These are phyloP conservation scores for Candida corydali DNA, from an alignment of 805 yeast genomes.

Conservation along the genomic window DNA sequence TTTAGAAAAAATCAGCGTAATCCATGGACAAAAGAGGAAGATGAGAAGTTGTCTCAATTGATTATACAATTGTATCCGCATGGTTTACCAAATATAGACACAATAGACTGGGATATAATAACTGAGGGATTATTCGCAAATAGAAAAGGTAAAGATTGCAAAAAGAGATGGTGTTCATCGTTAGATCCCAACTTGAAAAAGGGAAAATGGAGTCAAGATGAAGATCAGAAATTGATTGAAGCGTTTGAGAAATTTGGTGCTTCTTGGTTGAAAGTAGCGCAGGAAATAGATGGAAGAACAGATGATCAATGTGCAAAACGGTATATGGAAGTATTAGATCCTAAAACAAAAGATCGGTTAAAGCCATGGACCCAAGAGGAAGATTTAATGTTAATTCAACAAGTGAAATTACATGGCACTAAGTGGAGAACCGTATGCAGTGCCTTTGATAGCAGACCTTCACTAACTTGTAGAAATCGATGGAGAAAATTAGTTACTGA, in stretches of 20 bases:
- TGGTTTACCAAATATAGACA: slow-evolving; percentile 26
- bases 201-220: slow-evolving; percentile 84
- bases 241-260: slow-evolving; percentile 72
- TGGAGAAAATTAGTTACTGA: slow-evolving; percentile 85
- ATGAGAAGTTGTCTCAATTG: slow-evolving; percentile 41
- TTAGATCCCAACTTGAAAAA: slow-evolving; percentile 76
- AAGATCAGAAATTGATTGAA: slow-evolving; percentile 60
- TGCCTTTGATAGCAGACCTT: slow-evolving; percentile 74
- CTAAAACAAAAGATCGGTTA: slow-evolving; percentile 69
- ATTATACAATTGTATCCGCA: slow-evolving; percentile 34
- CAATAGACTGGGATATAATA: slow-evolving; percentile 60
- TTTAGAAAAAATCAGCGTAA: slow-evolving; percentile 58
- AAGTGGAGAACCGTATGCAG: slow-evolving; percentile 81
- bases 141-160: slow-evolving; percentile 76
- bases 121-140: slow-evolving; percentile 38
- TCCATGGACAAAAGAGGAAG: slow-evolving; percentile 79
- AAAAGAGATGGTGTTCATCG: slow-evolving; percentile 84
- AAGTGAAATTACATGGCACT: slow-evolving; percentile 72
- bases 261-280: slow-evolving; percentile 80
- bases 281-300: slow-evolving; percentile 75
- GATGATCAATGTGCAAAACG: slow-evolving; percentile 95
- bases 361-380: slow-evolving; percentile 79
- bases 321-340: slow-evolving; percentile 83
- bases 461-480: slow-evolving; percentile 84
- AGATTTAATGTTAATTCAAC: slow-evolving; percentile 63